Evolutionary conservation across 805 yeast genomes (phyloP).

Genomic region (Pachysolen tannophilus): DNA sequence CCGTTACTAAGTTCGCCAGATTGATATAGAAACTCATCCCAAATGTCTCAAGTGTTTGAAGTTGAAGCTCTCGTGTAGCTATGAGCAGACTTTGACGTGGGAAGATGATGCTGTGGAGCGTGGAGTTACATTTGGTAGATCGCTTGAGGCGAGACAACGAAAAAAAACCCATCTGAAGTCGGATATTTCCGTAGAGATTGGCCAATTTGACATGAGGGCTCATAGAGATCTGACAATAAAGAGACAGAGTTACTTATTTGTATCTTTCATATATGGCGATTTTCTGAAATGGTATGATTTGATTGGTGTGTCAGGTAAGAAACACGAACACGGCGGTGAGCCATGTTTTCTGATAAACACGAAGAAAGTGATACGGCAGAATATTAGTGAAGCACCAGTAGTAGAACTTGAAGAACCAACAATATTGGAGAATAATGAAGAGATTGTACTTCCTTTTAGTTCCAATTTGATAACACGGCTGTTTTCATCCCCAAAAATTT

Average conservation of each 20-base stretch:
- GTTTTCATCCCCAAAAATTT: background rate
- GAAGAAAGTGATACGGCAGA: background rate
- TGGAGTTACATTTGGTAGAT: slow-evolving; percentile 30
- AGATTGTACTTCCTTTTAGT: slow-evolving; percentile 2
- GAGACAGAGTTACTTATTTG: slow-evolving; percentile 12
- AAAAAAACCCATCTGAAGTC: slow-evolving; percentile 9
- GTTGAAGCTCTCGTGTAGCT: slow-evolving; percentile 15
- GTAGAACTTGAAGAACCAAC: background rate
- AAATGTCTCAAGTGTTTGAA: slow-evolving; percentile 22
- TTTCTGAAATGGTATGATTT: slow-evolving; percentile 9
- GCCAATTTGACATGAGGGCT: slow-evolving; percentile 9
- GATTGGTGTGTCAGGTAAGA: too few species aligned
- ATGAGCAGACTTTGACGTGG: slow-evolving; percentile 20
- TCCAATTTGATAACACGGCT: slow-evolving; percentile 2
- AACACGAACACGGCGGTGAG: too few species aligned
- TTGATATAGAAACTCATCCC: slow-evolving; percentile 21
- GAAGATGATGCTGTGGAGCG: slow-evolving; percentile 28
- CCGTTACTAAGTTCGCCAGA: too few species aligned
- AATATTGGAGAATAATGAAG: background rate
- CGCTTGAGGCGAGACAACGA: slow-evolving; percentile 17
- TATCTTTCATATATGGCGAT: slow-evolving; percentile 16
- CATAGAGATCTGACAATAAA: slow-evolving; percentile 7
- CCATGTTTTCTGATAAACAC: background rate
- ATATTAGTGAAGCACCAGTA: too few species aligned
- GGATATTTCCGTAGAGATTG: background rate